Percentiles rank a stretch among this genome's conserved stretches.
These are phyloP conservation scores for Myriosclerotinia scirpicola DNA, from an alignment of 2,329 filamentous ascomycete genomes.

Conservation along the genomic window DNA sequence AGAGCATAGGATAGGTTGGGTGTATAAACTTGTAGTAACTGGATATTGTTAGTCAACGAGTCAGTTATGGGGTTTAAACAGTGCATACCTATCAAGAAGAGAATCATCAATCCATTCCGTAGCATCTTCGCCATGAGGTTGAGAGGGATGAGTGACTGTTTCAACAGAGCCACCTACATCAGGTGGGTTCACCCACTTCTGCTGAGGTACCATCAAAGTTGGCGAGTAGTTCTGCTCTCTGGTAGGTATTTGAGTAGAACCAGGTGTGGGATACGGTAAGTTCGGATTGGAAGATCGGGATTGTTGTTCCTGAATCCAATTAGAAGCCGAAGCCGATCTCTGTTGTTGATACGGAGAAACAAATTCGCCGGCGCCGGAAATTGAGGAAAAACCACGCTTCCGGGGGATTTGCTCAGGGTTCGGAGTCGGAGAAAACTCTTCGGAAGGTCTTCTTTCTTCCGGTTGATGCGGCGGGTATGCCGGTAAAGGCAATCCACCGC, in stretches of 20 bases:
- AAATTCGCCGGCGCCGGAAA: conserved; percentile 44
- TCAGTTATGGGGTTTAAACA: not conserved
- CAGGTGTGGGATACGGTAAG: conserved; percentile 26
- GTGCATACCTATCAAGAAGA: conserved; percentile 44
- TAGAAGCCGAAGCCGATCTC: conserved; percentile 28
- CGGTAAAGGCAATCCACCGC: conserved; percentile 38
- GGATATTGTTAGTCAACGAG: conserved; percentile 29
- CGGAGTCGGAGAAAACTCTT: conserved; percentile 54
- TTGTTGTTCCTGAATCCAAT: conserved; percentile 36
- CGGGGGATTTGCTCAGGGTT: conserved; percentile 43
- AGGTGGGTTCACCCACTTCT: conserved; percentile 40
- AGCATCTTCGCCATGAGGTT: conserved; percentile 34
- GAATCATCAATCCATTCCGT: conserved; percentile 48
- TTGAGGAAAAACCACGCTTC: conserved; percentile 51
- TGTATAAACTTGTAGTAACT: conserved; percentile 67
- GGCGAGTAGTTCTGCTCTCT: conserved; percentile 39
- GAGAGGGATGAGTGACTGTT: conserved; percentile 29
- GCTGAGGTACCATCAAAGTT: conserved; percentile 36
- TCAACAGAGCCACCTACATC: conserved; percentile 36
- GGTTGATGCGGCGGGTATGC: conserved; percentile 44
- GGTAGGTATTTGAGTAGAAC: conserved; percentile 28
- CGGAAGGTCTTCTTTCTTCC: conserved; percentile 45
- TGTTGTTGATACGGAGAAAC: conserved; percentile 45
- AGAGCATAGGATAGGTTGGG: conserved; percentile 65
- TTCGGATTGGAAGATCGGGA: conserved; percentile 26